These are phyloP conservation scores for Clavispora asparagi DNA, from an alignment of 805 yeast genomes.

Conservation along the genomic window DNA sequence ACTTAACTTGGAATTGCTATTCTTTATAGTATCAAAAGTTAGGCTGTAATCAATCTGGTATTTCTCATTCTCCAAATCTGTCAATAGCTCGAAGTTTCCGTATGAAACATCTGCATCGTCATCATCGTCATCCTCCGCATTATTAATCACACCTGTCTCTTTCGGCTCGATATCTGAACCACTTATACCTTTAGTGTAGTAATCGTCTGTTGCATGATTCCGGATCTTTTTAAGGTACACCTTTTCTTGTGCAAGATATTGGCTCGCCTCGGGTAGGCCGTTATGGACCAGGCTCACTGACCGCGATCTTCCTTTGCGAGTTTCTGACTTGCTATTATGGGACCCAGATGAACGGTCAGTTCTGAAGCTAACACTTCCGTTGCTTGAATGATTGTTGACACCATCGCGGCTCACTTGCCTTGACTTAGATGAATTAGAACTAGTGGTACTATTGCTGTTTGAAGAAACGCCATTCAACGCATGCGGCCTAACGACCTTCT, in stretches of 20 bases:
- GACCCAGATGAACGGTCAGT: background rate
- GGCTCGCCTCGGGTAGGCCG: conserved; percentile 20
- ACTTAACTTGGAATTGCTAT: conserved; percentile 14
- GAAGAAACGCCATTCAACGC: background rate
- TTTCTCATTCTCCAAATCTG: conserved; percentile 38
- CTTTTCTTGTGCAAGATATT: conserved; percentile 59
- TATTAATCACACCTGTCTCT: conserved; percentile 5
- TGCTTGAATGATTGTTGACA: background rate
- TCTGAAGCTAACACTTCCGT: background rate
- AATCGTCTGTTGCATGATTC: conserved; percentile 61
- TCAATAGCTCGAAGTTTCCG: conserved; percentile 24
- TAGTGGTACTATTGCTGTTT: background rate
- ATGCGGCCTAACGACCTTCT: background rate
- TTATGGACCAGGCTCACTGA: conserved; percentile 12
- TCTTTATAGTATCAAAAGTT: conserved; percentile 32
- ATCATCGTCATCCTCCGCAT: conserved; percentile 28
- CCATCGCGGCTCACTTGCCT: background rate
- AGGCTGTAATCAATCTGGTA: conserved; percentile 45
- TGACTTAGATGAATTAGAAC: background rate
- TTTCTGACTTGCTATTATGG: background rate
- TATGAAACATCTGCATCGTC: conserved; percentile 19
- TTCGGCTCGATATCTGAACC: conserved; percentile 25
- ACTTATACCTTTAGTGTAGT: conserved; percentile 63
- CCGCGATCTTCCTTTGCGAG: conserved; percentile 8
- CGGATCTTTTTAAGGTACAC: conserved; percentile 59